Evolutionary conservation across 2,329 filamentous ascomycete species (phyloP), one percentile per base, ranked within the genome.

Genomic region (Clonostachys sp.): DNA sequence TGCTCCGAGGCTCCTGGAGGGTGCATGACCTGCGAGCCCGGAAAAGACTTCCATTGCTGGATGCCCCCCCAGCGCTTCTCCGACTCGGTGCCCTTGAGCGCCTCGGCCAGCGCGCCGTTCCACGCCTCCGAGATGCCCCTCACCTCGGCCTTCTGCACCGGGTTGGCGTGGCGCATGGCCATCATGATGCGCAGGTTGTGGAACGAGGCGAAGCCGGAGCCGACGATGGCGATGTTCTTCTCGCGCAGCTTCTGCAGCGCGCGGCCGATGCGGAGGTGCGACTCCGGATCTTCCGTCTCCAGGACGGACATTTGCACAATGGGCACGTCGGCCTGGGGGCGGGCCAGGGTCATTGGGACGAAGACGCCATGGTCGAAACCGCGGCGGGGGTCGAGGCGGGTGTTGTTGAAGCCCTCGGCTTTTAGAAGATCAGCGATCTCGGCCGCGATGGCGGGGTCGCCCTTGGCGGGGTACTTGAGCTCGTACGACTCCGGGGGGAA

Each of bases 291-390:
- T 55, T 83, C 78, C 16, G 70, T 75, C 30, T 55, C 53, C 5
- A 83, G 70, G 12, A 83, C 76, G 2, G 74, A 79, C 47, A 83
- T 55, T 57, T 82, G 79, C n/a, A 83, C 65, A 33, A 83, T 67
- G 43, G 80, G 79, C 3, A 79, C 58, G 48, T 71, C 62, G 52
- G 77, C 79, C 40, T 64, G 54, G 17, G 80, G 79, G 48, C 74
- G 62, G 54, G 78, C 72, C 41, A 83, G 74, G 42, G 73, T 67
- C 62, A 83, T 66, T 7, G 79, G 79, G 24, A 83, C 62, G 58
- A 82, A 83, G 48, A 83, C 77, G 63, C 79, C 80, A 57, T 83
- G 80, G 57, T 83, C 79, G 79, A 79, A 83, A 49, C 73, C 65
- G 39, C 73, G 68, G 48, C 60, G 45, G 13, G 46, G 52, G 50